Evolutionary conservation across 257 asterid genomes (phyloP), one percentile per base, ranked within the genome.

Genomic region (Phtheirospermum japonicum): DNA sequence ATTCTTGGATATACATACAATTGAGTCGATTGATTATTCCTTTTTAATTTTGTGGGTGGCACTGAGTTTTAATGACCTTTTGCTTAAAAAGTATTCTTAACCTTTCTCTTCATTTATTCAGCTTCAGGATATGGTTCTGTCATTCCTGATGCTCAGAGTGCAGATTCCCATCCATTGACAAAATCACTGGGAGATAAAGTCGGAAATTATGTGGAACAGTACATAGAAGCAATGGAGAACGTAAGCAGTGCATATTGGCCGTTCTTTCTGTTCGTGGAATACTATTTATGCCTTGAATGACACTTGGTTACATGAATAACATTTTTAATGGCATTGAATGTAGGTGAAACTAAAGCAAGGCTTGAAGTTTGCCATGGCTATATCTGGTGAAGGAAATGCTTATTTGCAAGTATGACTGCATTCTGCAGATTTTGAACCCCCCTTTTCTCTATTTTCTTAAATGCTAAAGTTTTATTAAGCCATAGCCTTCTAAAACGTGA

Each of bases 271-370:
- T 32, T 28, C 42, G 61, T 46, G 54, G 56, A 13, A 55, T 59
- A 7, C 30, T 39, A 34, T 33, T 39, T 45, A 61, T 60, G 42
- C 52, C 51, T 66, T 9, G 40, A 54, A 54, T 57, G 57, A 48
- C 55, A 40, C 68, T 63, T 7, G 51, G 7, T 23, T 57, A 37
- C 31, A 34, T 71, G 51, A 40, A 18, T 69, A 23, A 64, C 67
- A 54, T 65, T 61, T 37, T 54, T 31, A 52, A 43, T 70, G 71
- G 57, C 61, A 63, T 61, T 59, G 19, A 43, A 50, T 73, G 43
- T 66, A 92, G 99, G 97, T 93, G 49, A 93, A 89, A 73, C 71
- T 93, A 61, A 93, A 93, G 81, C 96, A 87, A 81, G 97, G 96
- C 23, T 78, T 93, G 79, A 93, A 89, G 84, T 65, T 81, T 82